These are phyloP conservation scores for Pythium volutum DNA, from an alignment of 352 stramenopile species.

Conservation along the genomic window DNA sequence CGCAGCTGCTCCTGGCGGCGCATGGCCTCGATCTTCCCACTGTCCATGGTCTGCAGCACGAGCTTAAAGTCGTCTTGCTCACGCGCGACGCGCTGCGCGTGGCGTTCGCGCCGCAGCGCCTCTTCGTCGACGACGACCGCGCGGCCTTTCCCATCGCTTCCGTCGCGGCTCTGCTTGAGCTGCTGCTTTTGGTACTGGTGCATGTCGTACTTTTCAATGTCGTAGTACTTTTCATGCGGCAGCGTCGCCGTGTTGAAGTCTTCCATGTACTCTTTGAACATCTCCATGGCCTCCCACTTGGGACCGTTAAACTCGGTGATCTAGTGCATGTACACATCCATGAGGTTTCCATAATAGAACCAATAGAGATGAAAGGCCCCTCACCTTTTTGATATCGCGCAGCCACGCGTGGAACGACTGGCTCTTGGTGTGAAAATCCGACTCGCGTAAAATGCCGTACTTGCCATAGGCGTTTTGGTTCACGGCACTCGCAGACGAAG, in stretches of 20 bases:
- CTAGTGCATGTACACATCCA: conserved; percentile 10
- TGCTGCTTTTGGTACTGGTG: conserved; percentile 88
- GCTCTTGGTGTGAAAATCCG: conserved; percentile 89
- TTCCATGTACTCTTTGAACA: conserved; percentile 94
- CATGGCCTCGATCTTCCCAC: conserved; percentile 86
- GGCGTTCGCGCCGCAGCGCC: conserved; percentile 55
- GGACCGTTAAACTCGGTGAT: conserved; percentile 82
- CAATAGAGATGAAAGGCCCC: not conserved
- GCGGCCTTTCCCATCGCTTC: not conserved
- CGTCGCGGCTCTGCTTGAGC: conserved; percentile 28
- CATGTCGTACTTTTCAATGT: conserved; percentile 98
- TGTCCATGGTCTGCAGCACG: conserved; percentile 81
- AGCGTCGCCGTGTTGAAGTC: conserved; percentile 98
- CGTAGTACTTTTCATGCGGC: conserved; percentile 97
- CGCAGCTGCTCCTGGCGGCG: conserved; percentile 78
- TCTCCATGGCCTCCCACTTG: conserved; percentile 87
- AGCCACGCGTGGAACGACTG: conserved; percentile 96
- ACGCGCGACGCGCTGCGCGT: conserved; percentile 46
- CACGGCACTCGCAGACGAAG: conserved; percentile 46
- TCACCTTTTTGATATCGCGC: conserved; percentile 90
- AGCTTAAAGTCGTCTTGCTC: conserved; percentile 76
- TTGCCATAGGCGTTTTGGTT: conserved; percentile 94
- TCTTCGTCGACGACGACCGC: conserved; percentile 50
- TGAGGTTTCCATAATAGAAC: not conserved
- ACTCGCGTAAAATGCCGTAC: conserved; percentile 94